A percentile compares a stretch with the other conserved stretches of the same genome.
Conservation (phyloP, 2,329 filamentous ascomycete species). For the Clonostachys solani region DNA sequence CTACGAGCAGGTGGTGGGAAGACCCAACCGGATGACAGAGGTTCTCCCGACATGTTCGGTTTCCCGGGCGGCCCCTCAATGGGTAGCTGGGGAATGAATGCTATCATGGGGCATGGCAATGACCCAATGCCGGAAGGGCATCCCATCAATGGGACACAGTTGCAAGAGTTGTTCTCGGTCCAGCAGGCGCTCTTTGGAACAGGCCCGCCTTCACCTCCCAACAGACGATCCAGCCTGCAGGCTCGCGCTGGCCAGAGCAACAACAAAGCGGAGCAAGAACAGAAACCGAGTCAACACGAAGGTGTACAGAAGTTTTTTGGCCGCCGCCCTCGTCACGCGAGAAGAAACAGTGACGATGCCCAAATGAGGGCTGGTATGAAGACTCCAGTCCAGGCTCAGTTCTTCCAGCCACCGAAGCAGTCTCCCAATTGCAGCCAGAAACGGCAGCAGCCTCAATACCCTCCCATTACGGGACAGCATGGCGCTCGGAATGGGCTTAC, state of each 20-base stretch:
- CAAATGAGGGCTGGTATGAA: slow-evolving; percentile 15
- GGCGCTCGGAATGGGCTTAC: slow-evolving; percentile 41
- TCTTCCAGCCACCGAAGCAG: slow-evolving; percentile 7
- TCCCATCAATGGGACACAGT: slow-evolving; percentile 26
- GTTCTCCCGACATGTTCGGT: slow-evolving; percentile 49
- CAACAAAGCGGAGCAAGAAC: slow-evolving; percentile 11
- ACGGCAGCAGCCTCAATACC: slow-evolving; percentile 34
- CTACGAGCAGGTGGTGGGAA: slow-evolving; percentile 32
- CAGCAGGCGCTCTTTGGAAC: slow-evolving; percentile 31
- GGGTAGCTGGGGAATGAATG: slow-evolving; percentile 40
- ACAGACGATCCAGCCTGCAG: slow-evolving; percentile 49
- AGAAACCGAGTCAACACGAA: slow-evolving; percentile 9
- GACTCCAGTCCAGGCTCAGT: slow-evolving; percentile 15
- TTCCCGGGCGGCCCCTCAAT: slow-evolving; percentile 36
- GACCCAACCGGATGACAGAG: slow-evolving; percentile 29
- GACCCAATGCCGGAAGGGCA: background rate
- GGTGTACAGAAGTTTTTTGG: slow-evolving; percentile 17
- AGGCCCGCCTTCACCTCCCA: slow-evolving; percentile 40
- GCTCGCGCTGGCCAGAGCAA: slow-evolving; percentile 33
- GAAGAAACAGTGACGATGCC: slow-evolving; percentile 23
- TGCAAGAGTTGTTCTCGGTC: slow-evolving; percentile 39
- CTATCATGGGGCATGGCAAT: slow-evolving; percentile 35
- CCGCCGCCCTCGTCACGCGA: slow-evolving; percentile 6
- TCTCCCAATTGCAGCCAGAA: slow-evolving; percentile 19
- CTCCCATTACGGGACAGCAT: slow-evolving; percentile 40